These are phyloP conservation scores for Pythium angustatum DNA, from an alignment of 352 stramenopile genomes.

Conservation along the genomic window DNA sequence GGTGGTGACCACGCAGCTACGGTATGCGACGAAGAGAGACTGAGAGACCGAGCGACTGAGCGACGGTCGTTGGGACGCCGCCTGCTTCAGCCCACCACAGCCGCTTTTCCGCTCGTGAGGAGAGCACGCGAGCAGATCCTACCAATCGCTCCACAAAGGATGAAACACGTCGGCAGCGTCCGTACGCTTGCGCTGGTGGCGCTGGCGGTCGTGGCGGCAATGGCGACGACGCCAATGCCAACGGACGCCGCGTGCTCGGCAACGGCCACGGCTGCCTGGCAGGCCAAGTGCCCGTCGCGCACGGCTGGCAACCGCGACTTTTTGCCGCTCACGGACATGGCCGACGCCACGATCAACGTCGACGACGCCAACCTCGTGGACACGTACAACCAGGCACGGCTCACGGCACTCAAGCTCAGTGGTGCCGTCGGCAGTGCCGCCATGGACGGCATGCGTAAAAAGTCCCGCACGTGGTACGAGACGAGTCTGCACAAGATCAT, in stretches of 20 bases:
- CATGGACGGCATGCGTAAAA: slow-evolving; percentile 74
- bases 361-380: slow-evolving; percentile 56
- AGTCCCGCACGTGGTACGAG: slow-evolving; percentile 68
- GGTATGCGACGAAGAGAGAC: neutral
- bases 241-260: slow-evolving; percentile 51
- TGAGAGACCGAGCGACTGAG: neutral
- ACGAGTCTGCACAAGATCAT: slow-evolving; percentile 61
- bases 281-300: slow-evolving; percentile 54
- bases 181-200: too few relatives aligned
- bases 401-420: slow-evolving; percentile 70
- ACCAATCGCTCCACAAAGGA: neutral
- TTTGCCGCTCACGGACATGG: slow-evolving; percentile 55
- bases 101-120: neutral
- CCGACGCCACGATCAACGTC: slow-evolving; percentile 56
- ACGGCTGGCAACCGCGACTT: slow-evolving; percentile 59
- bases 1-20: neutral
- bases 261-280: slow-evolving; percentile 48
- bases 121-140: neutral
- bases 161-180: slow-evolving; percentile 7
- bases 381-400: slow-evolving; percentile 68
- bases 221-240: neutral
- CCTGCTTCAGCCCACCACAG: neutral
- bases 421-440: slow-evolving; percentile 54
- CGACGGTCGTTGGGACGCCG: neutral
- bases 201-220: slow-evolving; percentile 9